Base-by-base conservation (phyloP, 2,329 filamentous ascomycete species). In the Penicillium janthinellum region DNA sequence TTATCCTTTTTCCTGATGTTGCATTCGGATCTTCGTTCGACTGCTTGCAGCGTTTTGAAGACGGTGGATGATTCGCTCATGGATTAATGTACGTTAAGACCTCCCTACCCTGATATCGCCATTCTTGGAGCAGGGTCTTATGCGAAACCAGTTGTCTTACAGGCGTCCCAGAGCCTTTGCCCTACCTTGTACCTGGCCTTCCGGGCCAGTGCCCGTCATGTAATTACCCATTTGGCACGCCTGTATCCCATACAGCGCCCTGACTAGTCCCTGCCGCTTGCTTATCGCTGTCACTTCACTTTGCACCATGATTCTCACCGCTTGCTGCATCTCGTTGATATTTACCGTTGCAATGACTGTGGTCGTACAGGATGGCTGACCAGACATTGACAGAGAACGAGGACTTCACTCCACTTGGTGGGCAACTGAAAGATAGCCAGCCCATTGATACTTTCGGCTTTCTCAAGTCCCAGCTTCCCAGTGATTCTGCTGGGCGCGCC, bases 51-150 rank as follows among this genome's bases (percentile, higher is more conserved):
- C 70, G 69, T 70, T 70, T 70, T 73, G 70, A 70, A 65, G 70
- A 68, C 69, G 66, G 56, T 61, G 57, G 68, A 70, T 70, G 70
- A 65, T 71, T 68, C 70, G 64, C 66, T 72, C 65, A 73, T 76
- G 74, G 70, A 71, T 75, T 71, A 73, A 79, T 81, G 79, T 81
- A 81, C 75, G 79, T 81, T 81, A 81, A 80, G 66, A 66, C 77
- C 75, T 79, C 78, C 78, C 77, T 78, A 71, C 70, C 76, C 75
- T 76, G 70, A 71, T 74, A 75, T 66, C 72, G 71, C 67, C 68
- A 70, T 38, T 39, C 70, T 67, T 69, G 70, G 72, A 76, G 70
- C 69, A 70, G 74, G 75, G 71, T 67, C 68, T 70, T 78, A 79
- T 77, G 71, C 70, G 74, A 79, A 78, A 78, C 69, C 70, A 78